Percentiles rank a stretch among this genome's conserved stretches.
phyloP scores from a whole-genome alignment of 2,329 filamentous ascomycete genomes.

The Cladophialophora exuberans region DNA sequence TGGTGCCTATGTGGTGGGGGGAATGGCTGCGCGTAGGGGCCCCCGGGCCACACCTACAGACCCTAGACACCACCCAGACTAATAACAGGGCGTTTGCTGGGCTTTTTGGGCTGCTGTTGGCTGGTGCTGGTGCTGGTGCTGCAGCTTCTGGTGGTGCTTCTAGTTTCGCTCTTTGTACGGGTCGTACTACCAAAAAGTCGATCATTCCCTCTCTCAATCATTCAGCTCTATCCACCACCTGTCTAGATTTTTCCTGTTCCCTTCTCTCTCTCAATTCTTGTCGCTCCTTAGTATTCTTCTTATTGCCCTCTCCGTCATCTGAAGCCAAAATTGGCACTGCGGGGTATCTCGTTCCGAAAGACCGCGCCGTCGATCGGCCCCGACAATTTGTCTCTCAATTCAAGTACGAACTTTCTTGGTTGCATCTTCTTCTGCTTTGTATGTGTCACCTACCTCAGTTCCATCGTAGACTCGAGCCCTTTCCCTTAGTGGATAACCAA shows the following conservation, averaged over 20 bases:
- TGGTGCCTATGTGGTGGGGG: background rate
- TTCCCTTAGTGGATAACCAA: conserved; percentile 17
- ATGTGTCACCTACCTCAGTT: conserved; percentile 24
- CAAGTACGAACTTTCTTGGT: background rate
- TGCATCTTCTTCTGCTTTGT: conserved; percentile 6
- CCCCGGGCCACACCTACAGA: too few relatives aligned
- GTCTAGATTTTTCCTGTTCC: background rate
- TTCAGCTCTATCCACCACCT: conserved; percentile 6
- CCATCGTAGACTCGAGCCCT: conserved; percentile 7
- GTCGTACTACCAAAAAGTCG: conserved; percentile 8
- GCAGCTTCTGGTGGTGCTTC: too few relatives aligned
- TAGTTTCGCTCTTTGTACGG: conserved; percentile 11
- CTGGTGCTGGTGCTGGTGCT: too few relatives aligned
- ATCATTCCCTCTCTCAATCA: conserved; percentile 11
- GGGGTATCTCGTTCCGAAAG: conserved; percentile 12
- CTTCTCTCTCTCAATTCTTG: conserved; percentile 10
- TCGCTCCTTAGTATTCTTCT: conserved; percentile 6
- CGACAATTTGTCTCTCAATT: conserved; percentile 2
- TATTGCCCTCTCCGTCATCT: background rate
- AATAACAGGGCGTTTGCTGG: too few relatives aligned
- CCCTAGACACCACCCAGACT: too few relatives aligned
- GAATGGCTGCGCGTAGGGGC: background rate
- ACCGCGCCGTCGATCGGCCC: conserved; percentile 9
- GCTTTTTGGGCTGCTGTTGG: too few relatives aligned
- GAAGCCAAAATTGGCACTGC: conserved; percentile 1